A percentile compares a stretch with the other conserved stretches of the same genome.
Conservation (phyloP, 2,329 filamentous ascomycete species). For the Colletotrichum salicis region DNA sequence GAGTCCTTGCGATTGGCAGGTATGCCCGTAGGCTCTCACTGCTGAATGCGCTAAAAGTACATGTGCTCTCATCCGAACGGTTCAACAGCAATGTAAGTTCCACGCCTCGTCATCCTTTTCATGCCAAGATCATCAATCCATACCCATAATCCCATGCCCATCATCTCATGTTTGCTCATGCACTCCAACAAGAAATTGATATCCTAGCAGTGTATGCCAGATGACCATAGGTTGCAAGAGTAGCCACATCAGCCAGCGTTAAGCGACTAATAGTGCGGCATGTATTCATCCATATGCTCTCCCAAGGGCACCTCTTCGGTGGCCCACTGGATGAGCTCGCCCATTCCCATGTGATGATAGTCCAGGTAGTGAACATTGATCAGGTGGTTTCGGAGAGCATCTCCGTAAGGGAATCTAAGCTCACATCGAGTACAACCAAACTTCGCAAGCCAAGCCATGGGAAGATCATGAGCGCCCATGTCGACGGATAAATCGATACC, state of each 20-base stretch:
- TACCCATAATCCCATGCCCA: background rate
- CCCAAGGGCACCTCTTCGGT: too few relatives aligned
- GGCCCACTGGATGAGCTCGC: too few relatives aligned
- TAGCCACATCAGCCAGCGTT: background rate
- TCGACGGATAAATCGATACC: too few relatives aligned
- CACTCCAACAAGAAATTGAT: background rate
- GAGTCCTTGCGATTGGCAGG: background rate
- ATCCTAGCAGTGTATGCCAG: too few relatives aligned
- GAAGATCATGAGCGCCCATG: too few relatives aligned
- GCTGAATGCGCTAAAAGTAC: background rate
- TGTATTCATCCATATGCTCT: background rate
- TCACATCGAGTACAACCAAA: too few relatives aligned
- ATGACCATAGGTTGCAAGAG: background rate
- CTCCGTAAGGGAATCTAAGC: too few relatives aligned
- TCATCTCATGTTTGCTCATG: background rate
- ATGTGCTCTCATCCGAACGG: background rate
- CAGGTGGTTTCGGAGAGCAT: too few relatives aligned
- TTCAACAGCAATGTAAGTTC: background rate
- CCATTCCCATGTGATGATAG: too few relatives aligned
- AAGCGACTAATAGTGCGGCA: background rate
- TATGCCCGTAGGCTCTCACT: background rate
- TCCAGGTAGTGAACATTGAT: too few relatives aligned
- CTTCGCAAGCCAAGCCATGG: too few relatives aligned
- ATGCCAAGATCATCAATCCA: background rate
- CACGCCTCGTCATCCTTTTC: background rate